These are phyloP conservation scores for Nigrospora osmanthi DNA, from an alignment of 2,329 filamentous ascomycete genomes.

Conservation along the genomic window DNA sequence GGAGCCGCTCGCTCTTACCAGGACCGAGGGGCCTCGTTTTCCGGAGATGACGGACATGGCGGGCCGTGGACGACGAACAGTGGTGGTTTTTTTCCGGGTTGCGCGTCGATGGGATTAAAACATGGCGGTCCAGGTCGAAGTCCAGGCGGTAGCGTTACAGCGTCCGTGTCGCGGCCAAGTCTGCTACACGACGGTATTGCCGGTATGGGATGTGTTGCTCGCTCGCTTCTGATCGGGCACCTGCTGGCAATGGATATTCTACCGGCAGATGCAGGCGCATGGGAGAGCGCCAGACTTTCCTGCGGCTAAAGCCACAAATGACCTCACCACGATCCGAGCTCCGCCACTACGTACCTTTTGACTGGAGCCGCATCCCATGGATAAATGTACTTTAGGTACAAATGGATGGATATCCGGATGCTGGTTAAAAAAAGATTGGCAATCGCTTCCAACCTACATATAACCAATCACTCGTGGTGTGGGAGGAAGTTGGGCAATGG, in stretches of 20 bases:
- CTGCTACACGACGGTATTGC: not conserved
- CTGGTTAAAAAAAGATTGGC: too few species aligned
- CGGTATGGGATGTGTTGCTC: not conserved
- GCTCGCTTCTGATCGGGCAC: not conserved
- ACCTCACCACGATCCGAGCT: not conserved
- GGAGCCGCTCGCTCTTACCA: conserved; percentile 2
- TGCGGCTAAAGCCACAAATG: conserved; percentile 3
- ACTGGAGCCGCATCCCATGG: too few species aligned
- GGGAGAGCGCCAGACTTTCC: not conserved
- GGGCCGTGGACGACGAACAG: not conserved
- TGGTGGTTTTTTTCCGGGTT: not conserved
- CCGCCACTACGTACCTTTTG: too few species aligned
- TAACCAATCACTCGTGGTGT: too few species aligned
- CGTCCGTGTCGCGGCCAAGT: not conserved
- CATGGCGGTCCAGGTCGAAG: not conserved
- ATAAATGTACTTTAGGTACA: too few species aligned
- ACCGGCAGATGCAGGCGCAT: not conserved
- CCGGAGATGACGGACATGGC: not conserved
- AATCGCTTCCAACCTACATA: too few species aligned
- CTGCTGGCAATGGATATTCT: not conserved
- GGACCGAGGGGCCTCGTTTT: conserved; percentile 7
- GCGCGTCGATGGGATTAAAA: not conserved
- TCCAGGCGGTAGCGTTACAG: not conserved
- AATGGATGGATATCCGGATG: too few species aligned
- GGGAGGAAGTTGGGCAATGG: too few species aligned